phyloP scores from a whole-genome alignment of 495 filamentous ascomycete genomes.

The Xylaria castorea region DNA sequence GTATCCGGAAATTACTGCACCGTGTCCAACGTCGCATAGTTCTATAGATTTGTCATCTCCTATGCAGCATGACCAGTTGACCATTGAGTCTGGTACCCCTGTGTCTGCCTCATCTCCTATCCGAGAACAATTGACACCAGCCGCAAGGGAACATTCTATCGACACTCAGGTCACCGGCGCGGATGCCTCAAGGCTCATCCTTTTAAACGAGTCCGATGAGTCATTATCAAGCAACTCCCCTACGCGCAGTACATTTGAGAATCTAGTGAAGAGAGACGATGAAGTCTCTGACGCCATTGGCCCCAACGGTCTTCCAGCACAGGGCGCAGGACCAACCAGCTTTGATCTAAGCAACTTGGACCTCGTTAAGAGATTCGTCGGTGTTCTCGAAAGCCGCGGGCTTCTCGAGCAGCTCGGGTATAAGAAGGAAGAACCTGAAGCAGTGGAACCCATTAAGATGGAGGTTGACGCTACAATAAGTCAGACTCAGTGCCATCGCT shows the following conservation, averaged over 20 bases:
- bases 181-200: not conserved
- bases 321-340: too few relatives aligned
- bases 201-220: slow-evolving; percentile 15
- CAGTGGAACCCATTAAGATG: slow-evolving; percentile 22
- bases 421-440: slow-evolving; percentile 32
- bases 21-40: not conserved
- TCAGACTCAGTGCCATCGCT: slow-evolving; percentile 53
- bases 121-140: not conserved
- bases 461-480: slow-evolving; percentile 12
- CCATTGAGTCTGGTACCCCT: not conserved
- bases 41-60: slow-evolving; percentile 5
- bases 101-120: not conserved
- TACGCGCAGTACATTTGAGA: not conserved
- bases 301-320: not conserved
- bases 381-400: slow-evolving; percentile 29
- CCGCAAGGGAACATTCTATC: not conserved
- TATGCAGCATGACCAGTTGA: not conserved
- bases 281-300: slow-evolving; percentile 6
- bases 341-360: slow-evolving; percentile 14
- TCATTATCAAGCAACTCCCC: not conserved
- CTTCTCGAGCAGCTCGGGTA: slow-evolving; percentile 44
- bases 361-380: slow-evolving; percentile 28
- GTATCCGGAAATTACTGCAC: slow-evolving; percentile 1
- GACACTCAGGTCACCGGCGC: not conserved
- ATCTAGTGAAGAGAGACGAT: slow-evolving; percentile 13